Evolutionary conservation across 2,329 filamentous ascomycete species (phyloP), one percentile per base, ranked within the genome.

Genomic region (Xylariaceae sp.): DNA sequence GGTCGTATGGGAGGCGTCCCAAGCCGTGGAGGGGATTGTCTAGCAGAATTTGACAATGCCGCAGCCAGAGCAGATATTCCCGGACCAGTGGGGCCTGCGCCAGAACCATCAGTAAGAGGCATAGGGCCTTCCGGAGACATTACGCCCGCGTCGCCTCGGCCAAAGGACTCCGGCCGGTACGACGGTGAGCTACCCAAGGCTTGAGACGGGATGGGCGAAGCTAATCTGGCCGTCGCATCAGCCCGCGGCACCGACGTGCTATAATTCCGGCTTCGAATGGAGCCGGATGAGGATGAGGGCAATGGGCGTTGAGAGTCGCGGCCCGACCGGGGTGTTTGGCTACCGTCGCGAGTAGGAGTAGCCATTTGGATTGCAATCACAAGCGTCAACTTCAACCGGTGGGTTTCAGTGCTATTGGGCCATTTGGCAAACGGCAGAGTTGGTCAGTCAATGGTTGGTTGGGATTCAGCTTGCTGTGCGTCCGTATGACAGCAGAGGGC

Each of bases 61-160:
- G 89, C 88, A 34, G 92, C 91, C 51, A 97, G 81, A 56, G 91
- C 92, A 22, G 92, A 96, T 46, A 91, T 83, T 21, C 90, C 90
- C 6, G 90, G 91, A 0, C 89, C 90, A 6, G 86, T 54, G 12
- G 55, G 43, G n/a, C 52, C 82, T 7, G 83, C 72, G 47, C 83
- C 86, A 19, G 82, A 80, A 59, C 76, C 82, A 55, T 82, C 85
- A 8, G 86, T 77, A 36, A 95, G 78, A 36, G 88, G 86, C 37
- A 84, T 79, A 53, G 83, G 71, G 49, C 69, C 73, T 18, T 75
- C 76, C 34, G 74, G 43, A 39, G 34, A 22, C 21, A 12, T 63
- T n/a, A 67, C 60, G 61, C 66, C 65, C 63, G 65, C 60, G 61
- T 74, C 64, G 56, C 68, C 68, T 49, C 78, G 73, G 42, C 74